Evolutionary conservation across 805 yeast genomes (phyloP).

Genomic region (Ogataea saltuana): DNA sequence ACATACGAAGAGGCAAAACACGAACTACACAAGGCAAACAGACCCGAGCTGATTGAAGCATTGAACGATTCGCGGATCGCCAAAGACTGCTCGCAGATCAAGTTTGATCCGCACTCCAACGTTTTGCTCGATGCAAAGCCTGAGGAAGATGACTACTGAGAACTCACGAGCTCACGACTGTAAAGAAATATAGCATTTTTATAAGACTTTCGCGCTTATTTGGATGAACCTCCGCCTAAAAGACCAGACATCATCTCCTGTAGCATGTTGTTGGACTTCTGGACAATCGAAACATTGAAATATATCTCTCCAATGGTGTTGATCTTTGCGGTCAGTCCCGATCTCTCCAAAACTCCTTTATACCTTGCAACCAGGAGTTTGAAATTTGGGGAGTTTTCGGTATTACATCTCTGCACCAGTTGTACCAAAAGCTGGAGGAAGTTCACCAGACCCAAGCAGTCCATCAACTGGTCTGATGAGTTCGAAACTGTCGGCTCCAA

Average conservation of each 20-base stretch:
- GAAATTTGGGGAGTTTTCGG: conserved; percentile 41
- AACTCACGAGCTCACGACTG: background rate
- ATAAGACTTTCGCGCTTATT: background rate
- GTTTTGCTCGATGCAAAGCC: conserved; percentile 32
- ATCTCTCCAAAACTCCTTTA: conserved; percentile 20
- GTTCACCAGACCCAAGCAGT: conserved; percentile 52
- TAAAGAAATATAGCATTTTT: background rate
- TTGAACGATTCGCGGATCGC: conserved; percentile 54
- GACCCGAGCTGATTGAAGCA: conserved; percentile 70
- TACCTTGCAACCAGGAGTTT: conserved; percentile 48
- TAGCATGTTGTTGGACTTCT: conserved; percentile 54
- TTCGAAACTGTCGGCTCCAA: conserved; percentile 31
- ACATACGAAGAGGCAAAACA: conserved; percentile 64
- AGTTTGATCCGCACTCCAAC: conserved; percentile 29
- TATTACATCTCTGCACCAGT: conserved; percentile 50
- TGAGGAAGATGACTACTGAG: conserved; percentile 31
- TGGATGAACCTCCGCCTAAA: conserved; percentile 42
- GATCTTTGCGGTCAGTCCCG: conserved; percentile 26
- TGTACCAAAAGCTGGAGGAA: conserved; percentile 67
- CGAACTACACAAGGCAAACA: conserved; percentile 53
- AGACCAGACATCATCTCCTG: conserved; percentile 78
- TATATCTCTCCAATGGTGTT: conserved; percentile 33
- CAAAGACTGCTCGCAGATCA: conserved; percentile 36
- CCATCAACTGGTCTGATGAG: conserved; percentile 18
- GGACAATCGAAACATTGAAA: conserved; percentile 39